Evolutionary conservation across 805 yeast genomes (phyloP), one percentile per base, ranked within the genome.

Genomic region (Candida parachauliodes): DNA sequence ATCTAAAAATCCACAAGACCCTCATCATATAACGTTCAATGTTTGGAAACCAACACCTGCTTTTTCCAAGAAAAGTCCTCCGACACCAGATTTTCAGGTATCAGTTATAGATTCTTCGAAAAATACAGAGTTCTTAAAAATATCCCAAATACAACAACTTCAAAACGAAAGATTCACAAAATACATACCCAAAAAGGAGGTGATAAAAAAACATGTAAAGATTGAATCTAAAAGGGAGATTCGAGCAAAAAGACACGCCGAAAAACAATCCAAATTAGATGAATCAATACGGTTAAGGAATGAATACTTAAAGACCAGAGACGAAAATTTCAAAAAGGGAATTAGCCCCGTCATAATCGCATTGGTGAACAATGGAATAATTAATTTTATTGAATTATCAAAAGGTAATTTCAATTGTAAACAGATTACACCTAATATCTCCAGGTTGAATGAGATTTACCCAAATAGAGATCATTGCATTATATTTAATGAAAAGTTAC

Each of bases 41-140:
- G 84, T 86, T 2, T 89, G 96, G 96, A 88, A 85, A 54, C 97
- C 98, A 2, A 65, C 71, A 2, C 71, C 84, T 0, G 59, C 65
- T 2, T 89, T 84, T 62, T 80, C 79, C 41, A 88, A 88, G 48
- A 79, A 77, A 23, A 49, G 53, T 16, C 94, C 95, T 1, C 79
- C 82, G 0, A 32, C 51, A 2, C 95, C 96, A 1, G 89, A 89
- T 55, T 89, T 76, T 54, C 87, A 81, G 48, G 59, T 91, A 1
- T 68, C 76, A 2, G 76, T 87, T 0, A 68, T 77, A 11, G 74
- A 78, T 41, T 68, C 75, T 3, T 63, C 62, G 8, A 54, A 57
- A 2, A 37, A 51, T 17, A 54, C 28, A 1, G 28, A 55, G 12
- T 70, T 82, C 33, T 86, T 88, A 0, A 57, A 64, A 0, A 57